Base-by-base conservation (phyloP, 192 early-diverging fungal genomes). In the Physocladia obscura region DNA sequence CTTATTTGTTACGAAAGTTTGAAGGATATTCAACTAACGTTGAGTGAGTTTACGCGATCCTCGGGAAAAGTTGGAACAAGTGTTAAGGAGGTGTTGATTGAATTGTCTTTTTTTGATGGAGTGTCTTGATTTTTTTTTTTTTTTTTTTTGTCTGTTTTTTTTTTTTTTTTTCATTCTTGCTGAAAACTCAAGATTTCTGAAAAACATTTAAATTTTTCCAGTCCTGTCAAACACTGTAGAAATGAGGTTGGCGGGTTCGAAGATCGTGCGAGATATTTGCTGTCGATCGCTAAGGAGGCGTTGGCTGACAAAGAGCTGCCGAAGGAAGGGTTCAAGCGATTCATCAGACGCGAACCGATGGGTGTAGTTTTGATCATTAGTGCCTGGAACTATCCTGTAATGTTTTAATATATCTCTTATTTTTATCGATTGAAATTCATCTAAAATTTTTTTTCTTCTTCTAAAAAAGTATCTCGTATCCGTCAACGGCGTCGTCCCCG, bases 331-430 rank as follows among this genome's bases (percentile, higher is more conserved):
- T 90, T 89, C 64, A 81, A 74, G 57, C 74, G 88, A 0, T 92
- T 83, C 59, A 89, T 91, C 39, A 75, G 83, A 1, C 88, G 89
- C 57, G 92, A 91, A 27, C 88, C 92, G 2, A 56, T 92, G 1
- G 92, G 90, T 24, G 79, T 84, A n/a, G 77, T 88, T 19, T 74
- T 87, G 30, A 80, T 88, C 4, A 82, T 88, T 72, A 75, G 84
- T 36, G 84, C 92, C 5, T 94, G 92, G 92, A 94, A 94, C 62
- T 94, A 91, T 71, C 92, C 92, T 11, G 61, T 63, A 49, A 49
- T 36, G 39, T 44, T n/a, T 44, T 44, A 13, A 13, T 44, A n/a
- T n/a, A 44, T 13, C 8, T n/a, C 40, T n/a, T 44, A n/a, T 44
- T 13, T 44, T 8, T 44, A 44, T 44, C n/a, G n/a, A n/a, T n/a